Conservation (phyloP, 805 yeast species). For the Candida nanaspora region DNA sequence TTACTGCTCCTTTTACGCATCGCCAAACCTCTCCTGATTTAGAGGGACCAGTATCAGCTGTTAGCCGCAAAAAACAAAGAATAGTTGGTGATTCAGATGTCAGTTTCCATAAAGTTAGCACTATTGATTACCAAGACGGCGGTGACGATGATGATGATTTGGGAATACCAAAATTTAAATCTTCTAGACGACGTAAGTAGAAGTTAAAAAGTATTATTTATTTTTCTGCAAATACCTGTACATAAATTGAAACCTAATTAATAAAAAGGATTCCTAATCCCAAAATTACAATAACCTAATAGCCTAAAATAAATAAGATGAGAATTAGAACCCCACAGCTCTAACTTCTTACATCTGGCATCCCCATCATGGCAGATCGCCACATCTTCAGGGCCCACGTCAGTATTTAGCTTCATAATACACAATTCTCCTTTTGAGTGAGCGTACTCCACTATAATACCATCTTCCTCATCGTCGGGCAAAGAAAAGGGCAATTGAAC, state of each 20-base stretch:
- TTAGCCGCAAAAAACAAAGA: not conserved
- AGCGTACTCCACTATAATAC: conserved; percentile 8
- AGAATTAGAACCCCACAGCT: conserved; percentile 5
- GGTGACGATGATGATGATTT: conserved; percentile 15
- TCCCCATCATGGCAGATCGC: conserved; percentile 7
- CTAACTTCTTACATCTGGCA: conserved; percentile 6
- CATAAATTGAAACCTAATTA: not conserved
- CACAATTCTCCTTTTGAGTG: conserved; percentile 18
- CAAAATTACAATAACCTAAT: conserved; percentile 8
- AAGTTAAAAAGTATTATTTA: not conserved
- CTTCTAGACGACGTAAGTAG: conserved; percentile 13
- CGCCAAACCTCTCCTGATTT: too few relatives aligned
- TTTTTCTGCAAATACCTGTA: not conserved
- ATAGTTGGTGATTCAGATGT: not conserved
- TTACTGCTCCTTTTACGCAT: too few relatives aligned
- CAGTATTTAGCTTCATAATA: conserved; percentile 9
- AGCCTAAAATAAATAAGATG: conserved; percentile 11
- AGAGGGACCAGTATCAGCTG: too few relatives aligned
- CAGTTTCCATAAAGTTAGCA: not conserved
- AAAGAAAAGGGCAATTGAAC: conserved; percentile 10
- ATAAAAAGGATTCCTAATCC: not conserved
- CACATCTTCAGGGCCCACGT: conserved; percentile 4
- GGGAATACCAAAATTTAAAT: conserved; percentile 23
- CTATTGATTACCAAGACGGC: conserved; percentile 1
- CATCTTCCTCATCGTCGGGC: not conserved